A percentile compares a stretch with the other conserved stretches of the same genome.
These are phyloP conservation scores for Cutaneotrichosporon spelunceum DNA, from an alignment of 1,284 basidiomycete genomes.

Conservation along the genomic window DNA sequence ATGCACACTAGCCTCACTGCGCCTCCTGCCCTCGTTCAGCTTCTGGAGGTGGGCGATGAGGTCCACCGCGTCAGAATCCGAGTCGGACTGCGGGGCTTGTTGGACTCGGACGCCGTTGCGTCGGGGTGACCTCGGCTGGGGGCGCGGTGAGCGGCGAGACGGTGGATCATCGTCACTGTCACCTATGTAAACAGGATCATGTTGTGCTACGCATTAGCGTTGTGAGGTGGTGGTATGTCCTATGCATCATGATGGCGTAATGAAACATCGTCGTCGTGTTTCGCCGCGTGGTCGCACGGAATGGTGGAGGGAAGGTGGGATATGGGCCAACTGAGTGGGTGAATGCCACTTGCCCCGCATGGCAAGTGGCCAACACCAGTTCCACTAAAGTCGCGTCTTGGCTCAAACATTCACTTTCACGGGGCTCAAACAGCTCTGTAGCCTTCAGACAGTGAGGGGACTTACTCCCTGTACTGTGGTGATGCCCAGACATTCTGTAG, in stretches of 20 bases:
- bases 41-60: not conserved
- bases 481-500: not conserved
- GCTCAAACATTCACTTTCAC: too few species aligned
- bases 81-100: not conserved
- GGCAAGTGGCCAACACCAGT: not conserved
- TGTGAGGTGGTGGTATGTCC: not conserved
- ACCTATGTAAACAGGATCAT: not conserved
- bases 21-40: not conserved
- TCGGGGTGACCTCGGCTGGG: not conserved
- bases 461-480: conserved; percentile 6
- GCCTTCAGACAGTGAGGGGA: not conserved
- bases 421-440: not conserved
- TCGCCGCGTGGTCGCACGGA: not conserved
- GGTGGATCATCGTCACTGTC: conserved; percentile 5
- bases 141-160: not conserved
- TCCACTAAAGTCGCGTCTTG: not conserved
- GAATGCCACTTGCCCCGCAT: not conserved
- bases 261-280: not conserved
- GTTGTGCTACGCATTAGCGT: conserved; percentile 1
- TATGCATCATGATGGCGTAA: not conserved
- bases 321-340: too few species aligned
- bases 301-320: not conserved
- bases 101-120: not conserved
- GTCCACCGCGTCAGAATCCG: not conserved
- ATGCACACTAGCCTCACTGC: not conserved